These are phyloP conservation scores for Quercus cerris DNA, from an alignment of 306 rosid species.

Conservation along the genomic window DNA sequence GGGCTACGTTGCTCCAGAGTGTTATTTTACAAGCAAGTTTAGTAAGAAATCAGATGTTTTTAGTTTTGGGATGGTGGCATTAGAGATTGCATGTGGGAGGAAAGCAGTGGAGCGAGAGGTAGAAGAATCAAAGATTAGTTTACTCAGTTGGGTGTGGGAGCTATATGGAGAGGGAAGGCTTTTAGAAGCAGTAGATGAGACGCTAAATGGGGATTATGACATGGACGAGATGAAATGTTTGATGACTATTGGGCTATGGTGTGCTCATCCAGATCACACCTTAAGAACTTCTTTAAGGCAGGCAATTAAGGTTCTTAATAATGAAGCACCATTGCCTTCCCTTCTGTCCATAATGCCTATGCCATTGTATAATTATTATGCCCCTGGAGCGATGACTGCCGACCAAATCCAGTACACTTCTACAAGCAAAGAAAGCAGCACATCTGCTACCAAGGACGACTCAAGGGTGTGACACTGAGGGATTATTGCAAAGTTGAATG, in stretches of 20 bases:
- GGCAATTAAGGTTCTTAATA: no score
- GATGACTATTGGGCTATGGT: background rate
- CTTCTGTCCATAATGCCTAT: no score
- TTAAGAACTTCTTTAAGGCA: no score
- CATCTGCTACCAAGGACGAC: no score
- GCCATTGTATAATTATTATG: no score
- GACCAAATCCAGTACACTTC: no score
- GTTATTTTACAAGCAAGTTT: background rate
- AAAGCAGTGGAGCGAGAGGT: conserved; percentile 1
- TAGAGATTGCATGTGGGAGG: conserved; percentile 53
- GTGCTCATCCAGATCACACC: no score
- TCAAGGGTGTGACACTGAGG: no score
- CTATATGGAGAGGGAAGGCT: conserved; percentile 13
- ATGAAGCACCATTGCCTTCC: no score
- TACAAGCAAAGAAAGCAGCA: no score
- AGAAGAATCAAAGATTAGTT: background rate
- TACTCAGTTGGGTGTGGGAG: conserved; percentile 44
- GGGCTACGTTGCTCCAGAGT: conserved; percentile 36
- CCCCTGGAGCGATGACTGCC: no score
- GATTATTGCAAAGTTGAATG: no score
- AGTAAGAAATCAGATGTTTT: conserved; percentile 25
- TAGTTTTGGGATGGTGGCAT: conserved; percentile 44
- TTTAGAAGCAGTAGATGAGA: conserved; percentile 22
- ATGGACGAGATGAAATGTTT: conserved; percentile 20
- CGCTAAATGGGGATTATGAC: conserved; percentile 10